Evolutionary conservation across 176 grass and related monocot species (phyloP).

Genomic region (Olyra latifolia): DNA sequence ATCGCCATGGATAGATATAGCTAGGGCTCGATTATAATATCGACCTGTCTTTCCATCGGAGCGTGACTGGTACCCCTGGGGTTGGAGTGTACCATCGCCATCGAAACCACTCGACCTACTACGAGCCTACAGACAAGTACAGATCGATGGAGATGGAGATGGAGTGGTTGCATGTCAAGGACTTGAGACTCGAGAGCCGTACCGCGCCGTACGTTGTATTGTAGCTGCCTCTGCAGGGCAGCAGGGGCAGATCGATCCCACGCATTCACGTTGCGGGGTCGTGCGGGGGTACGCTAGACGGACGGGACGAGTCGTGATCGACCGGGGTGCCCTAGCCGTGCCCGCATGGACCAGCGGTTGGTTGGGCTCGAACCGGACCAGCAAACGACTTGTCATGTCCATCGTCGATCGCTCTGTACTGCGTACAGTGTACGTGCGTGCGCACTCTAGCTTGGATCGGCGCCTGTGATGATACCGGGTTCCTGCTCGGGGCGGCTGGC

Average conservation of each 20-base stretch:
- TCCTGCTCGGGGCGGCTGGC: not conserved
- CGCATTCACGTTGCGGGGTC: conserved; percentile 25
- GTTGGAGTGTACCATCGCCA: conserved; percentile 33
- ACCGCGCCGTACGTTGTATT: not conserved
- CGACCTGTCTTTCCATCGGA: not conserved
- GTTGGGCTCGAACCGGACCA: conserved; percentile 1
- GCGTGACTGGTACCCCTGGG: not conserved
- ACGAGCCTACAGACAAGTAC: not conserved
- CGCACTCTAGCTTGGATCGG: not conserved
- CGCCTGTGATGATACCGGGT: not conserved
- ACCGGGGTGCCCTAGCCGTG: not conserved
- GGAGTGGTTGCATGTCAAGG: conserved; percentile 3
- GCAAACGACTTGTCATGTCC: conserved; percentile 8
- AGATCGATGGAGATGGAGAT: not conserved
- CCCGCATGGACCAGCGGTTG: not conserved
- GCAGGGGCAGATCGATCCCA: not conserved
- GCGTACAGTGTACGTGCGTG: not conserved
- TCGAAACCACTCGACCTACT: conserved; percentile 14
- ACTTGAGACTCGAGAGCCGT: not conserved
- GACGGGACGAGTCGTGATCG: too few species aligned
- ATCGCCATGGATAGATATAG: not conserved
- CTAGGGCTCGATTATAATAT: not conserved
- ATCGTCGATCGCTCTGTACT: not conserved
- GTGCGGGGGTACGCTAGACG: not conserved
- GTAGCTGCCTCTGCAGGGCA: not conserved